phyloP scores from a whole-genome alignment of 2,329 filamentous ascomycete genomes.

The Dothistroma pini region DNA sequence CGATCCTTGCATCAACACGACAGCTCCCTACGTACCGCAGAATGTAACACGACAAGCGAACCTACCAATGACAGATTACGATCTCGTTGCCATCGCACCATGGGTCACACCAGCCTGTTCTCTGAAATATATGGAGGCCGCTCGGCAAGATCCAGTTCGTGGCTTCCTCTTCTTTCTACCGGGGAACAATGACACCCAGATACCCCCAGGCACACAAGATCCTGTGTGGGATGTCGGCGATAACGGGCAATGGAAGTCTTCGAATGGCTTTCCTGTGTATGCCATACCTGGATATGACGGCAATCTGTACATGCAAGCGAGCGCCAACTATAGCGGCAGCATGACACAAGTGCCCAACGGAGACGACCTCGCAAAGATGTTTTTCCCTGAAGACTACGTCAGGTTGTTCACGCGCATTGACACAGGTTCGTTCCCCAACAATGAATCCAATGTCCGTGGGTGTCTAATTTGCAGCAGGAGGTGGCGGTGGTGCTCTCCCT shows the following conservation, averaged over 20 bases:
- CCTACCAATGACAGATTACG: conserved; percentile 63
- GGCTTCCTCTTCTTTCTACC: conserved; percentile 55
- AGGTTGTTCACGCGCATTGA: conserved; percentile 52
- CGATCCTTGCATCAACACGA: conserved; percentile 61
- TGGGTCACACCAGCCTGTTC: conserved; percentile 78
- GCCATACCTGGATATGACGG: conserved; percentile 70
- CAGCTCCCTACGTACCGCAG: conserved; percentile 63
- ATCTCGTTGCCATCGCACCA: conserved; percentile 76
- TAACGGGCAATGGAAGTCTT: conserved; percentile 64
- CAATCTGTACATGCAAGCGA: conserved; percentile 63
- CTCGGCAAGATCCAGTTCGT: conserved; percentile 56
- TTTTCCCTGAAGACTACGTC: conserved; percentile 43
- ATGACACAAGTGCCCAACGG: conserved; percentile 50
- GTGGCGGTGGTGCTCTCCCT: conserved; percentile 48
- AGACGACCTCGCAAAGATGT: conserved; percentile 37
- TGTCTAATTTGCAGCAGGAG: conserved; percentile 12
- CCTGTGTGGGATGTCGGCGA: conserved; percentile 68
- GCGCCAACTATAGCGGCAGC: conserved; percentile 74
- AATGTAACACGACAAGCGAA: conserved; percentile 72
- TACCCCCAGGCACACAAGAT: conserved; percentile 64
- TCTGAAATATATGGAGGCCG: conserved; percentile 62
- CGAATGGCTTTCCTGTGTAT: conserved; percentile 77
- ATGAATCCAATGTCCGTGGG: neutral
- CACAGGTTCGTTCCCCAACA: conserved; percentile 36
- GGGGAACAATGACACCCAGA: conserved; percentile 46